Base-by-base conservation (phyloP, 2,329 filamentous ascomycete species). In the Nemania serpens region DNA sequence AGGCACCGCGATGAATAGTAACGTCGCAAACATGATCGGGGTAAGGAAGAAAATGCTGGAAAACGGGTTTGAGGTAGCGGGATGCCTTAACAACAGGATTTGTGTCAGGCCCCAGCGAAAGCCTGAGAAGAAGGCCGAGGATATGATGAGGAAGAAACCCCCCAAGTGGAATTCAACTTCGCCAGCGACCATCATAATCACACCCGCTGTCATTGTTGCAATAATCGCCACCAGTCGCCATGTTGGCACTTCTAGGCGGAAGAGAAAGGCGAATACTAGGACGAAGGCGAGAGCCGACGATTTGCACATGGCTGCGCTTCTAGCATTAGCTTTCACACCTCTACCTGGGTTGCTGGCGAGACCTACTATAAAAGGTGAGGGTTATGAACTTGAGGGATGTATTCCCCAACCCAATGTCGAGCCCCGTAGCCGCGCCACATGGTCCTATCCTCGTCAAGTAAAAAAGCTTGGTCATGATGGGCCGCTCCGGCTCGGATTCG, bases 71-170 rank as follows among this genome's bases (percentile, higher is more conserved):
- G 91, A 91, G 0, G 95, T 99, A 18, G 95, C 93, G 1, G 93
- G 93, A 76, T 97, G 96, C 68, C 93, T 90, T 29, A 98, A 86
- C 6, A 99, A 86, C 3, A 99, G 86, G 62, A 99, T 97, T 74
- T 99, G 95, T 0, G 95, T 98, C n/a, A 99, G 80, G n/a, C 87
- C 91, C 95, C 95, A 99, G 69, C 95, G 89, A 79, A 99, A 97
- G 56, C 95, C 95, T 1, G 93, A 97, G 74, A 97, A 97, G 78
- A 96, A 95, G 54, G 93, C 91, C 12, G 95, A 93, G 0, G 89
- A 88, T 75, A 99, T 98, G 77, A 98, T 91, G 66, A 99, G 88
- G 48, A 92, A 77, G 75, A 99, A 99, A 43, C 95, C 95, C 33
- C 91, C 82, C 0, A 89, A 82, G 69, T 93, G 88, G 77, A 99